A percentile compares a stretch with the other conserved stretches of the same genome.
Conservation (phyloP, 2,329 filamentous ascomycete genomes). For the Aspergillus felis region DNA sequence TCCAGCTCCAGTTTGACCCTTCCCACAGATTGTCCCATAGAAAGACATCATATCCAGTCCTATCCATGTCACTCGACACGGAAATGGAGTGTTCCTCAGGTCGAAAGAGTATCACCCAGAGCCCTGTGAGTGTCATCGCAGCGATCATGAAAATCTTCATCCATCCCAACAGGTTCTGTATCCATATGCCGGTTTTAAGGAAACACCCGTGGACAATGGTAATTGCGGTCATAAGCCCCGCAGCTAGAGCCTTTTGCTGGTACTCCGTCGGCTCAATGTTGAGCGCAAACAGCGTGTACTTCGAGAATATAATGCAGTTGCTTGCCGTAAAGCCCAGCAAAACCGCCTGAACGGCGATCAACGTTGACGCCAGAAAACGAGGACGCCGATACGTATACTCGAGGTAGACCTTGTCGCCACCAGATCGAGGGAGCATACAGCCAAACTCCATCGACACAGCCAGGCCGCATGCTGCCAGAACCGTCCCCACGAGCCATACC, state of each 20-base stretch:
- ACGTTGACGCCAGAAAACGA: conserved; percentile 59
- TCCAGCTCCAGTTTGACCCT: conserved; percentile 66
- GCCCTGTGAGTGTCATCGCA: conserved; percentile 59
- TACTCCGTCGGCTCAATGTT: conserved; percentile 49
- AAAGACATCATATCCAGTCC: neutral
- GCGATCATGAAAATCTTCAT: conserved; percentile 58
- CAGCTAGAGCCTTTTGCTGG: conserved; percentile 54
- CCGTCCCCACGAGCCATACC: conserved; percentile 61
- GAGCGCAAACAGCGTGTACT: conserved; percentile 60
- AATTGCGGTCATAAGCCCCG: conserved; percentile 53
- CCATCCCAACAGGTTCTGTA: conserved; percentile 62
- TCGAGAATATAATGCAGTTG: conserved; percentile 67
- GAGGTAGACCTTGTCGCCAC: conserved; percentile 67
- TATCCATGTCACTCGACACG: neutral
- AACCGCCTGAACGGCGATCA: conserved; percentile 62
- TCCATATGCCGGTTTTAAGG: conserved; percentile 52
- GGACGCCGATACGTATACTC: conserved; percentile 65
- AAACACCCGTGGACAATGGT: conserved; percentile 59
- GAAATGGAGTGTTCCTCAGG: conserved; percentile 17
- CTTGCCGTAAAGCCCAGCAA: conserved; percentile 64
- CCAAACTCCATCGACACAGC: conserved; percentile 64
- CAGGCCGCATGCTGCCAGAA: conserved; percentile 59
- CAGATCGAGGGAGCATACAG: conserved; percentile 66
- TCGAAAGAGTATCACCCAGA: conserved; percentile 55
- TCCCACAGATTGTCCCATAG: conserved; percentile 58